Percentiles rank a stretch among this genome's conserved stretches.
phyloP scores from a whole-genome alignment of 441 rosid species.

The Cnidoscolus chayamansa region DNA sequence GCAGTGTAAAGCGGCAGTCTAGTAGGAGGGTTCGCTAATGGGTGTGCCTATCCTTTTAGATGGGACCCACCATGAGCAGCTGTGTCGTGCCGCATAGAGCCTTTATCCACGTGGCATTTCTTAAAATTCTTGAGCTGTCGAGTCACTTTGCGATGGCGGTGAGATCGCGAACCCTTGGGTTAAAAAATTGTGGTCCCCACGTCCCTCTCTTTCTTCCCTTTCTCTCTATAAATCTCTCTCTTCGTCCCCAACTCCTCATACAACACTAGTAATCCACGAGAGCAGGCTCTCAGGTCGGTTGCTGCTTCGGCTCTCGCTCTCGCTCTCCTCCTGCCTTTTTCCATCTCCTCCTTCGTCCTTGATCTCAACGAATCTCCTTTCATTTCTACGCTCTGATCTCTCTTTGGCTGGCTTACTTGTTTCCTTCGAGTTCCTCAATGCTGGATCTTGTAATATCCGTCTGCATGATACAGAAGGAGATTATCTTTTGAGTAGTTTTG shows the following conservation, averaged over 20 bases:
- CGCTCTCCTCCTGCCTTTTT: not conserved
- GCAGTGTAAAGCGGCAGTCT: no score
- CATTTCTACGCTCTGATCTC: not conserved
- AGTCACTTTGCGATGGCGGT: constrained; percentile 5
- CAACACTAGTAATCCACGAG: not conserved
- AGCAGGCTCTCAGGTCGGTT: constrained; percentile 1
- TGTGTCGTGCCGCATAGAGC: constrained; percentile 61
- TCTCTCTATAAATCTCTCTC: not conserved
- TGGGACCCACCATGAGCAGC: constrained; percentile 50
- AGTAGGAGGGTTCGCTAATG: no score
- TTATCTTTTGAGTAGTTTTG: not conserved
- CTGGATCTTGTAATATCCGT: constrained; percentile 29
- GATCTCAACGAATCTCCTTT: not conserved
- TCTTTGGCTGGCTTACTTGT: not conserved
- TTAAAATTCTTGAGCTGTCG: constrained; percentile 29
- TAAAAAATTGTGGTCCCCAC: constrained; percentile 11
- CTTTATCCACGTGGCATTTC: constrained; percentile 40
- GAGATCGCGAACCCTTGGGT: not conserved
- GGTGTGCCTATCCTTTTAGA: not conserved
- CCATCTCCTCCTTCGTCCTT: not conserved
- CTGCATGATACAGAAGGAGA: not conserved
- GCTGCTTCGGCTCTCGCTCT: not conserved
- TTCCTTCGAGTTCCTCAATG: constrained; percentile 4
- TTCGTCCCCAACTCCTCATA: not conserved
- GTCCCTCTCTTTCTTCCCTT: no score